phyloP scores from a whole-genome alignment of 1,284 basidiomycete species.

The Trichosporon faecale region DNA sequence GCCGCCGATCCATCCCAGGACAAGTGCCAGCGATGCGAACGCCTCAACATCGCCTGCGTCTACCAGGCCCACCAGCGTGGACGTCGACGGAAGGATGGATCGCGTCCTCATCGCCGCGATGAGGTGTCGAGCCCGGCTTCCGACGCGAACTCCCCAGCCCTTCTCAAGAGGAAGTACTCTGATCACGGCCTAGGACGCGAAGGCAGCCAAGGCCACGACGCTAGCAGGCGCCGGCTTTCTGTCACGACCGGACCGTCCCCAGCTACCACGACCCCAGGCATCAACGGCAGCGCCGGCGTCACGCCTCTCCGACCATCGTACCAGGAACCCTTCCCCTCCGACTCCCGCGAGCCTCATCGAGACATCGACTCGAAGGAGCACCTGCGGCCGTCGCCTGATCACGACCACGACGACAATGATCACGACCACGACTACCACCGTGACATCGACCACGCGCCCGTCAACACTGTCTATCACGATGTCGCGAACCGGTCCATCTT shows the following conservation, averaged over 20 bases:
- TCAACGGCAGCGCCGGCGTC: not conserved
- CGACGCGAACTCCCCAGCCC: not conserved
- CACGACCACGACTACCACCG: not conserved
- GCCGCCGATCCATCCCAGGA: slow-evolving; percentile 10
- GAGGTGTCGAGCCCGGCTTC: not conserved
- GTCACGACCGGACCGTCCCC: not conserved
- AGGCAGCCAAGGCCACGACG: not conserved
- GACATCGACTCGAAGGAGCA: slow-evolving; percentile 11
- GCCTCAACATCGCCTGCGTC: slow-evolving; percentile 24
- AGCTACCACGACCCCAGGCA: not conserved
- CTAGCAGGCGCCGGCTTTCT: not conserved
- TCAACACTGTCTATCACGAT: slow-evolving; percentile 28
- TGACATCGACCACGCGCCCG: slow-evolving; percentile 15
- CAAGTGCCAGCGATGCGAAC: slow-evolving; percentile 25
- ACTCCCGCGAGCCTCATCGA: not conserved
- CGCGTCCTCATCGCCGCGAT: not conserved
- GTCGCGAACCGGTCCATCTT: slow-evolving; percentile 26
- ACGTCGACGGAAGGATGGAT: slow-evolving; percentile 19
- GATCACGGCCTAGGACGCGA: not conserved
- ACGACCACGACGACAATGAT: not conserved
- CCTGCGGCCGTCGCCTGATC: not conserved
- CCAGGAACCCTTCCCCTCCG: not conserved
- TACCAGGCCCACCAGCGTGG: slow-evolving; percentile 28
- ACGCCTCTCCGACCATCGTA: not conserved
- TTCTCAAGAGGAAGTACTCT: not conserved